Percentiles rank a stretch among this genome's conserved stretches.
These are phyloP conservation scores for Diaporthe ampelina DNA, from an alignment of 2,329 filamentous ascomycete genomes.

Conservation along the genomic window DNA sequence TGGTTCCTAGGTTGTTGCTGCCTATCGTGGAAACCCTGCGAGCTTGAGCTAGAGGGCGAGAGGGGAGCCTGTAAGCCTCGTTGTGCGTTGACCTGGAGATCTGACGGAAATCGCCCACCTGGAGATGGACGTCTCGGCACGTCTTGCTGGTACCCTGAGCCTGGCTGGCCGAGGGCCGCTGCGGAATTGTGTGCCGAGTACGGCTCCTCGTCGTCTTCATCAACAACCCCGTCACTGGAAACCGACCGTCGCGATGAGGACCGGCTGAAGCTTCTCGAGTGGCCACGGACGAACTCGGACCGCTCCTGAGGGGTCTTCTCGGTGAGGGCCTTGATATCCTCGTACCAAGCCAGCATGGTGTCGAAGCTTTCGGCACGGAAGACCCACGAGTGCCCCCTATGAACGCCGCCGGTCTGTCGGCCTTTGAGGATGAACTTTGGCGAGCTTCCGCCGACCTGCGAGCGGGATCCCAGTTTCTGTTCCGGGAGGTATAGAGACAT, in stretches of 20 bases:
- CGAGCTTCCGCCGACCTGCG: slow-evolving; percentile 83
- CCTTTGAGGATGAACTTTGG: slow-evolving; percentile 99
- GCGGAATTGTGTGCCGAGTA: slow-evolving; percentile 71
- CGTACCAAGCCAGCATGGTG: slow-evolving; percentile 97
- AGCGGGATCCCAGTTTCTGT: slow-evolving; percentile 95
- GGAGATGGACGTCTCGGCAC: slow-evolving; percentile 80
- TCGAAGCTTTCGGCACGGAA: slow-evolving; percentile 83
- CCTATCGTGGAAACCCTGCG: slow-evolving; percentile 62
- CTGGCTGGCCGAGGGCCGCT: slow-evolving; percentile 61
- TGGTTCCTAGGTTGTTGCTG: slow-evolving; percentile 37
- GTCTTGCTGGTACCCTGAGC: slow-evolving; percentile 58
- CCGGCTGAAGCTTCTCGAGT: slow-evolving; percentile 83
- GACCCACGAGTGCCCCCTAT: slow-evolving; percentile 83
- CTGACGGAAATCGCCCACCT: slow-evolving; percentile 97
- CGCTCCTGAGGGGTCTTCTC: slow-evolving; percentile 91
- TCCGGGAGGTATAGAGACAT: slow-evolving; percentile 97
- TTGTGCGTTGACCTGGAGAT: slow-evolving; percentile 84
- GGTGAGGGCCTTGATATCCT: slow-evolving; percentile 90
- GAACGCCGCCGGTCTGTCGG: slow-evolving; percentile 91
- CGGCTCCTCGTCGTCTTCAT: slow-evolving; percentile 79
- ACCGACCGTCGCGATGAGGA: slow-evolving; percentile 68
- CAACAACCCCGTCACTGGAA: slow-evolving; percentile 82
- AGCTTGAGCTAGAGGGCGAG: slow-evolving; percentile 87
- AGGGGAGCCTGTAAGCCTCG: slow-evolving; percentile 85
- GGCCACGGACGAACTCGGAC: slow-evolving; percentile 86